Base-by-base conservation (phyloP, 306 rosid genomes). In the Nissolia schottii region DNA sequence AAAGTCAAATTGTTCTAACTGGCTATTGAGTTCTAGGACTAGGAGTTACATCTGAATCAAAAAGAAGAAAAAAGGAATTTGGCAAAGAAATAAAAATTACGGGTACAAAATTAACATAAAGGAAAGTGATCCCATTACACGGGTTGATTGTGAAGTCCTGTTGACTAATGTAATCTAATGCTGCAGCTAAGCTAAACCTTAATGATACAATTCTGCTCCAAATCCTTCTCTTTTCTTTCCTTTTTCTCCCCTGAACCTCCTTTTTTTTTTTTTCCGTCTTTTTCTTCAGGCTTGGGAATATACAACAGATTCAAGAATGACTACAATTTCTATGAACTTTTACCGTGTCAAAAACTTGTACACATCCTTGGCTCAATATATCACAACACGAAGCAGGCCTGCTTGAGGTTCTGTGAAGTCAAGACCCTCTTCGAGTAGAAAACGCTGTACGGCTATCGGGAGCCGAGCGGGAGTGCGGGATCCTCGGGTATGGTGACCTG, bases 401-500 rank as follows among this genome's bases (percentile, higher is more conserved):
- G 97, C 85, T 80, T 91, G 97, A 2, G 96, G 89, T 66, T 89
- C 96, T 0, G 85, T 80, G 85, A 76, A 91, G 67, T 89, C 85
- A 58, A 89, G 89, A 71, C 90, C 97, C 40, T 91, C 97, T 75
- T 91, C 93, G 9, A 89, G 92, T 59, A 91, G 87, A 75, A 80
- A 91, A 50, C 87, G 86, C 85, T 91, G 96, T 78, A 91, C 86
- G 63, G 91, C 86, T 22, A 84, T 56, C 4, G 96, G 90, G 74
- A 91, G 88, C 78, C 93, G 85, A 0, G 93, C 93, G 0, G 93
- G 91, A 25, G 96, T 85, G 64, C 92, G 96, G 48, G 97, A 74
- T 45, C 96, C 97, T 66, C 93, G 50, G 12, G 96, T 91, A 80
- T 91, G 97, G 70, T 91, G 97, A 63, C 96, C 97, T 0, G 97